Conservation (phyloP, 768 basidiomycete species). For the Nidula microcarpa region DNA sequence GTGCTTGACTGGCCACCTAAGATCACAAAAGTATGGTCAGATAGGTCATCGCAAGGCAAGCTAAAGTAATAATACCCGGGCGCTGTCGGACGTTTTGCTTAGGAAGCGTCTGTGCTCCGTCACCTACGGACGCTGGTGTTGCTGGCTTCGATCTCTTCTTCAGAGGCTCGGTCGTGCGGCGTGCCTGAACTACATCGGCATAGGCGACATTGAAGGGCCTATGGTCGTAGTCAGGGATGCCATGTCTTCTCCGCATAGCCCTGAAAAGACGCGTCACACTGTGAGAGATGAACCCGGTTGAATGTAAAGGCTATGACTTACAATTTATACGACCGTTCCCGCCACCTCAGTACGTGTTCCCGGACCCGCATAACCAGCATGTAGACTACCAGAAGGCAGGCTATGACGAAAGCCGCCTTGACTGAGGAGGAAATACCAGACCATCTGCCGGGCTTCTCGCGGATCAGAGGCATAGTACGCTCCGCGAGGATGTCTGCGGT, state of each 20-base stretch:
- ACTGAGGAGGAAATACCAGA: conserved; percentile 35
- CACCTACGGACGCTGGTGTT: conserved; percentile 23
- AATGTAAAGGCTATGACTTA: conserved; percentile 25
- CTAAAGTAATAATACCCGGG: conserved; percentile 23
- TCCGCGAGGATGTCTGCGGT: conserved; percentile 72
- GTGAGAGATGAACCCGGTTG: conserved; percentile 1
- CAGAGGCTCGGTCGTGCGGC: conserved; percentile 43
- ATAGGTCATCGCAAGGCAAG: no score
- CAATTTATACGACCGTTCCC: conserved; percentile 65
- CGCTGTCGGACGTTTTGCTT: conserved; percentile 44
- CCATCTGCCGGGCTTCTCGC: conserved; percentile 23
- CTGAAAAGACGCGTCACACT: conserved; percentile 30
- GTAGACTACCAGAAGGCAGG: conserved; percentile 33
- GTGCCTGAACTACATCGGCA: conserved; percentile 58
- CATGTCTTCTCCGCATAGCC: conserved; percentile 70
- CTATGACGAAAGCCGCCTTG: conserved; percentile 27
- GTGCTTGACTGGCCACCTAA: neutral
- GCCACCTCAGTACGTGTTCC: conserved; percentile 49
- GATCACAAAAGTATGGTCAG: no score
- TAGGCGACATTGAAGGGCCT: conserved; percentile 89
- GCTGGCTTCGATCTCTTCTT: conserved; percentile 28
- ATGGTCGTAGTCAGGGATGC: conserved; percentile 80
- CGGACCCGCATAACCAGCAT: conserved; percentile 34
- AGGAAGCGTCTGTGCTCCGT: conserved; percentile 29
- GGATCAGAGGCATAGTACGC: conserved; percentile 35